These are phyloP conservation scores for Solanum clarkiae DNA, from an alignment of 257 asterid species.

Conservation along the genomic window DNA sequence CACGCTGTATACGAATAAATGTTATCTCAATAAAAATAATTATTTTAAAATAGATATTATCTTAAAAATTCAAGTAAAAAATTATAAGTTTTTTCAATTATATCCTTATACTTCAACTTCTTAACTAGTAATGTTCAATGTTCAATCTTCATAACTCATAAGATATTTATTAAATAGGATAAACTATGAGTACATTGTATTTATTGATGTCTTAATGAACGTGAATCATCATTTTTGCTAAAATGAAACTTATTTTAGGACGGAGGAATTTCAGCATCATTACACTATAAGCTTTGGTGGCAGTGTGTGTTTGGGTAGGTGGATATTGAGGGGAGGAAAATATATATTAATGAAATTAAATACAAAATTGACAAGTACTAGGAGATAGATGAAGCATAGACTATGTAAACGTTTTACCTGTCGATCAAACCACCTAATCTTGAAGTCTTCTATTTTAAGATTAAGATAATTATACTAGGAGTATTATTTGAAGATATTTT, in stretches of 20 bases:
- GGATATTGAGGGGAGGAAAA: neutral
- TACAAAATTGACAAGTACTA: neutral
- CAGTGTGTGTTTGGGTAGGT: neutral
- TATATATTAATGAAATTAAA: neutral
- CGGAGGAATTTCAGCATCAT: neutral
- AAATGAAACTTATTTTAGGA: no score
- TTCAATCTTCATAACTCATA: no score
- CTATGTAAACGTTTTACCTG: neutral
- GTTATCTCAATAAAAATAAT: neutral
- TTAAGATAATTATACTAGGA: neutral
- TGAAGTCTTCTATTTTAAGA: neutral
- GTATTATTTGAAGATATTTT: neutral
- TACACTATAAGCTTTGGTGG: neutral
- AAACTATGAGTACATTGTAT: no score
- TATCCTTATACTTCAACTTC: neutral
- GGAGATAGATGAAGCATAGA: neutral
- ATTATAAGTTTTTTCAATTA: neutral
- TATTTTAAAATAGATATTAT: no score
- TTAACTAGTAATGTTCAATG: neutral
- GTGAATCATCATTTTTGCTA: no score
- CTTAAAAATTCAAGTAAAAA: no score
- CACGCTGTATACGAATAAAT: no score
- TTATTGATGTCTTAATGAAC: no score
- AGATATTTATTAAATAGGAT: no score
- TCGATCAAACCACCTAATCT: neutral